These are phyloP conservation scores for Parathielavia appendiculata DNA, from an alignment of 495 filamentous ascomycete genomes.

Conservation along the genomic window DNA sequence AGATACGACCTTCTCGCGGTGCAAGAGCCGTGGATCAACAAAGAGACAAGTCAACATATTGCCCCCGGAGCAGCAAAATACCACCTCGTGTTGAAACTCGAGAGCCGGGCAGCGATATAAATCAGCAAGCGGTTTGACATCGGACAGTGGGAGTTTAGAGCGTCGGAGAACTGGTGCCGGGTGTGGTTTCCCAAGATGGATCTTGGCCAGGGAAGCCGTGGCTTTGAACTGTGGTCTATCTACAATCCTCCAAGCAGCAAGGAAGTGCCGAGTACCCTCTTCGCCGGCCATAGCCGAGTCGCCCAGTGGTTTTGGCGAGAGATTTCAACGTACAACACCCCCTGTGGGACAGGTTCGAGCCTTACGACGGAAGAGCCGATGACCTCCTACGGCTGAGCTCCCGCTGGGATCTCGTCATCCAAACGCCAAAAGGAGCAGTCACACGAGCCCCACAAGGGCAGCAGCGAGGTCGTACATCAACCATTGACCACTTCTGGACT, in stretches of 20 bases:
- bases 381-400: neutral
- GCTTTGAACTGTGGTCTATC: slow-evolving; percentile 9
- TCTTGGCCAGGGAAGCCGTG: neutral
- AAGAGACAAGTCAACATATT: slow-evolving; percentile 4
- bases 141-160: neutral
- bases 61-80: neutral
- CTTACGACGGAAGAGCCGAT: slow-evolving; percentile 1
- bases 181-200: neutral
- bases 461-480: neutral
- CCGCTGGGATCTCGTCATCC: neutral
- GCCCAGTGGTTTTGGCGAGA: slow-evolving; percentile 1
- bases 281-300: neutral
- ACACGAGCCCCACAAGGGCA: neutral
- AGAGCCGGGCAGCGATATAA: slow-evolving; percentile 8
- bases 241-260: slow-evolving; percentile 1
- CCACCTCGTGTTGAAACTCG: neutral
- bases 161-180: neutral
- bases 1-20: slow-evolving; percentile 4
- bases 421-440: neutral
- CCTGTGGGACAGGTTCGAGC: neutral
- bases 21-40: slow-evolving; percentile 11
- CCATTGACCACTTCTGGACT: slow-evolving; percentile 2
- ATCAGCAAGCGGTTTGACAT: neutral
- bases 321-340: slow-evolving; percentile 8
- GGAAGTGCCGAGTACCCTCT: neutral